Evolutionary conservation across 352 stramenopile genomes (phyloP).

Genomic region (Pythium volutum): DNA sequence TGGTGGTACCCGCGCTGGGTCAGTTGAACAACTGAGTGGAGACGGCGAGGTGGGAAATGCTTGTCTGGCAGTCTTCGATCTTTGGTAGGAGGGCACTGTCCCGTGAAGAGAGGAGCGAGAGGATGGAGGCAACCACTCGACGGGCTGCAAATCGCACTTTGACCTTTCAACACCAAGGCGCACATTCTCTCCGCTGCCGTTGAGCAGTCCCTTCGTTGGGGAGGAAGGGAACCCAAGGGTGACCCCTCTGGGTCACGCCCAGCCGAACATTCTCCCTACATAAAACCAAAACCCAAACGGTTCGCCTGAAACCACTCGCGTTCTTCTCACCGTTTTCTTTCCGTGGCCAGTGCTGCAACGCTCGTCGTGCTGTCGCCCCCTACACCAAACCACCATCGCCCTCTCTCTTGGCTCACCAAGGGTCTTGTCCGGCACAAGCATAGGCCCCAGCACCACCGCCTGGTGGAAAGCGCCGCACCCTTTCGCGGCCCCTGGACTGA

Average conservation of each 20-base stretch:
- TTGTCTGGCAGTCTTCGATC: conserved; percentile 3
- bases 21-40: not conserved
- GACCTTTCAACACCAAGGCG: conserved; percentile 14
- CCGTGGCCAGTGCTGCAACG: conserved; percentile 19
- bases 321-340: conserved; percentile 24
- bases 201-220: too few relatives aligned
- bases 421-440: not conserved
- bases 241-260: conserved; percentile 16
- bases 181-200: conserved; percentile 6
- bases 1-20: not conserved
- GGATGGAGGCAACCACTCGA: not conserved
- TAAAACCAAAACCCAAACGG: conserved; percentile 19
- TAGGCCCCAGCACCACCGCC: not conserved
- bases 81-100: not conserved
- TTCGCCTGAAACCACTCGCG: conserved; percentile 23
- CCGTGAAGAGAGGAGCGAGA: not conserved
- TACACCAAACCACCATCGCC: not conserved
- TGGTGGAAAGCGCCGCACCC: conserved; percentile 16
- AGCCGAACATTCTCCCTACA: conserved; percentile 8
- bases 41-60: conserved; percentile 6
- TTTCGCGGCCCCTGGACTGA: conserved; percentile 4
- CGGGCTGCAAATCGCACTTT: conserved; percentile 26
- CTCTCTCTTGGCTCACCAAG: not conserved
- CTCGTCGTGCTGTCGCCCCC: not conserved
- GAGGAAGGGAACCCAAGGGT: not conserved